phyloP scores from a whole-genome alignment of 441 rosid genomes.

The Viola pubescens region DNA sequence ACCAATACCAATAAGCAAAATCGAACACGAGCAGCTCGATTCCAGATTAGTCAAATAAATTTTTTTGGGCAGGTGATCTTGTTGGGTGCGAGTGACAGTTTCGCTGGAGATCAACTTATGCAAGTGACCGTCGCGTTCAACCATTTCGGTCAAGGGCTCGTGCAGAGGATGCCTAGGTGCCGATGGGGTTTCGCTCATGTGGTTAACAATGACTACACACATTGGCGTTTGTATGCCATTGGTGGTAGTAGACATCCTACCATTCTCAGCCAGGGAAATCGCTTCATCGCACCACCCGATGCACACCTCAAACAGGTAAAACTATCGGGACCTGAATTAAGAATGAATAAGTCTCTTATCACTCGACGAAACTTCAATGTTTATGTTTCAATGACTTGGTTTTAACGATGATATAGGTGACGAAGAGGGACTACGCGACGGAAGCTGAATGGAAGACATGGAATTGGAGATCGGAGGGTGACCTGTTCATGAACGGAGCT shows the following conservation, averaged over 20 bases:
- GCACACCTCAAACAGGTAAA: conserved; percentile 23
- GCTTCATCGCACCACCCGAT: conserved; percentile 48
- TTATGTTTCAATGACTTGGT: not conserved
- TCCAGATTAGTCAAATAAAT: not conserved
- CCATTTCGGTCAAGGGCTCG: conserved; percentile 71
- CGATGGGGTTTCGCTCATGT: conserved; percentile 72
- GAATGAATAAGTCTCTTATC: not conserved
- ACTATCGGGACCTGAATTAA: not conserved
- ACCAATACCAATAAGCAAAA: not conserved
- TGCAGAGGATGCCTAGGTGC: conserved; percentile 84
- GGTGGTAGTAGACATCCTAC: conserved; percentile 66
- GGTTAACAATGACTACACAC: conserved; percentile 73
- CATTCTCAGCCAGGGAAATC: conserved; percentile 63
- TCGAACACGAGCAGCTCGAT: too few relatives aligned
- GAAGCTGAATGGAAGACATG: conserved; percentile 34
- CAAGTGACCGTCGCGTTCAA: conserved; percentile 83
- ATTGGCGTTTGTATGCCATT: conserved; percentile 70
- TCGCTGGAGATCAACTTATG: conserved; percentile 41
- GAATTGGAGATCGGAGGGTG: conserved; percentile 52
- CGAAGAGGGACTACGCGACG: conserved; percentile 33
- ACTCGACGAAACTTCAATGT: not conserved
- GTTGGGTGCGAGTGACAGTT: conserved; percentile 55
- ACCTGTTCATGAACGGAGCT: conserved; percentile 44
- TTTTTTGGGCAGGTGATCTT: conserved; percentile 43
- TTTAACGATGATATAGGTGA: conserved; percentile 34